Evolutionary conservation across 129 eudicot genomes (phyloP).

Genomic region (Artemisia annua): DNA sequence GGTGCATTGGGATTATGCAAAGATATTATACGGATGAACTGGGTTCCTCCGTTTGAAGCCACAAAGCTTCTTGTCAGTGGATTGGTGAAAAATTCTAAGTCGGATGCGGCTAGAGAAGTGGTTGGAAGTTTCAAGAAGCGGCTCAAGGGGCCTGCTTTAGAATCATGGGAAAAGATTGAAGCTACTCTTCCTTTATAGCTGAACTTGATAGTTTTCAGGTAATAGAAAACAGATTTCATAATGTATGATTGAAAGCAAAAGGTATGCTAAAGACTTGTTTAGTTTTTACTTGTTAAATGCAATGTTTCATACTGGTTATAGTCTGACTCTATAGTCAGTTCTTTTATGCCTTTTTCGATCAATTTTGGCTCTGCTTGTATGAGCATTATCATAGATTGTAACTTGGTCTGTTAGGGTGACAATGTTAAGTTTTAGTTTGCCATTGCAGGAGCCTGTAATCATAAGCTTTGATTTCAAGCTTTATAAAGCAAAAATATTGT

Average conservation of each 20-base stretch:
- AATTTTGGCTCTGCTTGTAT: conserved; percentile 12
- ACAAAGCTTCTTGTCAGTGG: conserved; percentile 46
- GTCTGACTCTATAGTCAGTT: conserved; percentile 10
- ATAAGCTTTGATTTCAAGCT: too few species aligned
- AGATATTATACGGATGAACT: conserved; percentile 38
- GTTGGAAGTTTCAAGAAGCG: conserved; percentile 37
- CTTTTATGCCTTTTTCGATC: conserved; percentile 11
- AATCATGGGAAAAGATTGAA: conserved; percentile 58
- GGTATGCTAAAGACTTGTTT: conserved; percentile 25
- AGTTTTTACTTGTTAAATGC: conserved; percentile 16
- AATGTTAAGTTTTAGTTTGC: conserved; percentile 1
- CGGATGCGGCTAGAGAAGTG: conserved; percentile 40
- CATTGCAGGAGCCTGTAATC: background rate
- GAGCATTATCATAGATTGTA: conserved; percentile 15
- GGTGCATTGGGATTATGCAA: conserved; percentile 42
- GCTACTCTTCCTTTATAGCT: conserved; percentile 38
- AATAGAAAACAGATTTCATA: background rate
- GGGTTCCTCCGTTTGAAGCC: conserved; percentile 55
- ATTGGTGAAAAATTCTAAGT: conserved; percentile 39
- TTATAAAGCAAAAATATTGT: too few species aligned
- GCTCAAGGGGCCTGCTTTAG: conserved; percentile 44
- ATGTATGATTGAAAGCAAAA: conserved; percentile 20
- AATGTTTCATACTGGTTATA: conserved; percentile 2
- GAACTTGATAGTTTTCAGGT: conserved; percentile 14
- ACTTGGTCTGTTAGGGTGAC: background rate